Conservation (phyloP, 352 stramenopile species). For the Globisporangium paroecandrum region DNA sequence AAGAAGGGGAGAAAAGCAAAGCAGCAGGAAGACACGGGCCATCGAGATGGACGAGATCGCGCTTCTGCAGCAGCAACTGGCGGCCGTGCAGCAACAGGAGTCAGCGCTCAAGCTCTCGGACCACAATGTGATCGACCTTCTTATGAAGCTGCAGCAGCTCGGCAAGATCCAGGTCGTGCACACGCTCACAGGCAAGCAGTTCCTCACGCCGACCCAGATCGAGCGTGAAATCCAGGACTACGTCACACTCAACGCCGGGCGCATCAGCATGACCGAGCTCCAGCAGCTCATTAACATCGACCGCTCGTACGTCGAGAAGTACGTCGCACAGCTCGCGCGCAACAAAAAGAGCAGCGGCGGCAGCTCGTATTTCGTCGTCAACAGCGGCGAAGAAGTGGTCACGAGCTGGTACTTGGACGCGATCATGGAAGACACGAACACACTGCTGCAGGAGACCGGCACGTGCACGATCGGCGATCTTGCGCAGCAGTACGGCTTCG, state of each 20-base stretch:
- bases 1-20: background rate
- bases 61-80: conserved; percentile 74
- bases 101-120: conserved; percentile 76
- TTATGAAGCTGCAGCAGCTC: conserved; percentile 72
- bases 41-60: conserved; percentile 77
- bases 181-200: conserved; percentile 78
- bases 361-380: conserved; percentile 56
- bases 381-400: conserved; percentile 74
- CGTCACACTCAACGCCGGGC: conserved; percentile 59
- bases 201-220: conserved; percentile 70
- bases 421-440: conserved; percentile 82
- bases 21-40: background rate
- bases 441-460: conserved; percentile 68
- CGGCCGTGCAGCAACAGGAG: conserved; percentile 76
- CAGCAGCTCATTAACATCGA: conserved; percentile 71
- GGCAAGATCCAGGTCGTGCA: conserved; percentile 77
- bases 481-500: conserved; percentile 77
- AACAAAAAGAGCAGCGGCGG: conserved; percentile 22
- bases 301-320: conserved; percentile 62
- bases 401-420: conserved; percentile 80
- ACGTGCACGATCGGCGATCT: conserved; percentile 66
- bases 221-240: conserved; percentile 74
- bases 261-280: conserved; percentile 64
- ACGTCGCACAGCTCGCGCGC: conserved; percentile 44
- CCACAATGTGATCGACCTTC: conserved; percentile 79